phyloP scores from a whole-genome alignment of 352 stramenopile species.

The Globisporangium middletonii region DNA sequence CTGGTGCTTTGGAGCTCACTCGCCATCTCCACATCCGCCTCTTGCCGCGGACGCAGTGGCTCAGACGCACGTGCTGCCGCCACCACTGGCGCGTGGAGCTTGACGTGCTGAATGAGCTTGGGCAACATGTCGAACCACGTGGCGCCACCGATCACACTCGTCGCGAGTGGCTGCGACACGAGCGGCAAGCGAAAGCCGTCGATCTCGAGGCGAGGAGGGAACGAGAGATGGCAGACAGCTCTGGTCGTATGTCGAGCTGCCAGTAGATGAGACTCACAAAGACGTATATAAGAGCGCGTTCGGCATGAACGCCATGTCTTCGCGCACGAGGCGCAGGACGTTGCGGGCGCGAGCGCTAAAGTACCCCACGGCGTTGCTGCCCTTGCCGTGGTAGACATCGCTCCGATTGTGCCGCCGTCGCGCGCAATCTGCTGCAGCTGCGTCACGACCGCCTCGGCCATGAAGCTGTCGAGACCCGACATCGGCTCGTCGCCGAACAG shows the following conservation, averaged over 20 bases:
- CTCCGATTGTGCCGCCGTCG: constrained; percentile 75
- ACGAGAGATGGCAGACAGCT: too few relatives aligned
- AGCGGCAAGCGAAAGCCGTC: constrained; percentile 47
- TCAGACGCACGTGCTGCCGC: neutral
- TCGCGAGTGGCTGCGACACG: constrained; percentile 25
- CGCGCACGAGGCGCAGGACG: too few relatives aligned
- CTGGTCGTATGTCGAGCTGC: too few relatives aligned
- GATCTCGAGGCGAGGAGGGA: constrained; percentile 30
- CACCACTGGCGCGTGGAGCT: constrained; percentile 8
- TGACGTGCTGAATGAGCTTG: constrained; percentile 48
- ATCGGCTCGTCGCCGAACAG: constrained; percentile 86
- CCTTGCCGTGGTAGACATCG: constrained; percentile 22
- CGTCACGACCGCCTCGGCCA: constrained; percentile 42
- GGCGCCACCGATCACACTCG: constrained; percentile 19
- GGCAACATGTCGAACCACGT: constrained; percentile 52
- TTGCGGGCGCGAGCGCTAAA: too few relatives aligned
- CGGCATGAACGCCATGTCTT: too few relatives aligned
- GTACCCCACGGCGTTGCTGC: too few relatives aligned
- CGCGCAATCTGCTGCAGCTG: constrained; percentile 63
- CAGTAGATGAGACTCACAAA: too few relatives aligned
- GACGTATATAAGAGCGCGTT: too few relatives aligned
- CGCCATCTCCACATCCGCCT: constrained; percentile 8
- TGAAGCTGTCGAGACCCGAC: constrained; percentile 51
- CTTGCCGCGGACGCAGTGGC: neutral
- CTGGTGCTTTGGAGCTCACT: neutral